Conservation (phyloP, 495 filamentous ascomycete genomes). For the Penicillium steckii region DNA sequence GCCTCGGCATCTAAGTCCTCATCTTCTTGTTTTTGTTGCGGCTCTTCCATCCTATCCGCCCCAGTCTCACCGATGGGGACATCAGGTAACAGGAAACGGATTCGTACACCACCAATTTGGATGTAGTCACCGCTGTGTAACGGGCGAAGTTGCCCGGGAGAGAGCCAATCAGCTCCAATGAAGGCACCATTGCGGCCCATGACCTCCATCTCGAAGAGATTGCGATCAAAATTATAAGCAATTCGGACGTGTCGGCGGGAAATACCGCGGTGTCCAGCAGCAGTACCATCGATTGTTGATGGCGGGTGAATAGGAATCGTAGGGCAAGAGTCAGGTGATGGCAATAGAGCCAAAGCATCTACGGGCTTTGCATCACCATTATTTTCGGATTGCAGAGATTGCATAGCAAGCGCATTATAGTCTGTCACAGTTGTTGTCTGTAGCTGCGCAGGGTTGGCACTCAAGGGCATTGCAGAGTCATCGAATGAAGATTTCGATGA, state of each 20-base stretch:
- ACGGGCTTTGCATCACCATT: conserved; percentile 38
- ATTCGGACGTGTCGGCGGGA: conserved; percentile 86
- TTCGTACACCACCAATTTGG: conserved; percentile 75
- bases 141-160: conserved; percentile 57
- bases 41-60: conserved; percentile 66
- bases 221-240: conserved; percentile 69
- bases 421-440: conserved; percentile 35
- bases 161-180: conserved; percentile 69
- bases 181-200: conserved; percentile 86
- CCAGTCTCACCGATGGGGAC: conserved; percentile 67
- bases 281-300: conserved; percentile 59
- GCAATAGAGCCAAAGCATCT: conserved; percentile 41
- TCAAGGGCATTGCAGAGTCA: conserved; percentile 36
- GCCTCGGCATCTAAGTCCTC: conserved; percentile 37
- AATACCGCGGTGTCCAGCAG: conserved; percentile 64
- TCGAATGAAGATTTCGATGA: conserved; percentile 48
- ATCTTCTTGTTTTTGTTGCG: conserved; percentile 53
- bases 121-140: conserved; percentile 72
- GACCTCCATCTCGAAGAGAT: conserved; percentile 75
- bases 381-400: conserved; percentile 39
- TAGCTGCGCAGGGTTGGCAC: conserved; percentile 45
- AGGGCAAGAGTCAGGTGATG: conserved; percentile 60
- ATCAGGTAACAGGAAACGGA: conserved; percentile 73
- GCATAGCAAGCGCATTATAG: conserved; percentile 49
- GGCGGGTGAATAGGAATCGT: conserved; percentile 81